A percentile compares a stretch with the other conserved stretches of the same genome.
phyloP scores from a whole-genome alignment of 2,329 filamentous ascomycete genomes.

The Zymoseptoria pseudotritici region DNA sequence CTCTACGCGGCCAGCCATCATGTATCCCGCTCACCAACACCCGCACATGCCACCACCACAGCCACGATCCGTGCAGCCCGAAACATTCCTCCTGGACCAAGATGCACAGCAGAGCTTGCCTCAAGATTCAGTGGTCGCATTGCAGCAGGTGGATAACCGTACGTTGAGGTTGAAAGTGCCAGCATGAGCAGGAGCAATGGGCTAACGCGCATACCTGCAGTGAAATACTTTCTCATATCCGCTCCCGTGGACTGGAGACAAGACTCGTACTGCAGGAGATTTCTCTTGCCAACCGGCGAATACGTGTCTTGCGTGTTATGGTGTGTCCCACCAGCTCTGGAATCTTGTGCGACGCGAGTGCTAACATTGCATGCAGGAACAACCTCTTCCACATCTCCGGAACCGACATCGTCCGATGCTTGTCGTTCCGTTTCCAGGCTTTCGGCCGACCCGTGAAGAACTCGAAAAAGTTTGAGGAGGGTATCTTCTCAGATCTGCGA shows the following conservation, averaged over 20 bases:
- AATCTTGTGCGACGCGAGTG: constrained; percentile 2
- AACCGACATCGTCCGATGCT: constrained; percentile 95
- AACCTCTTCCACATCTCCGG: constrained; percentile 99
- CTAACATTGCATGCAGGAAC: constrained; percentile 53
- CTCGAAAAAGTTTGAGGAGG: constrained; percentile 99
- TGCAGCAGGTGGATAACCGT: constrained; percentile 98
- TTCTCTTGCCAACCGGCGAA: constrained; percentile 92
- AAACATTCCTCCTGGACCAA: constrained; percentile 97
- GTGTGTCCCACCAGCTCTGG: constrained; percentile 36
- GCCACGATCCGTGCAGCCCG: constrained; percentile 62
- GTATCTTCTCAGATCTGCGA: constrained; percentile 96
- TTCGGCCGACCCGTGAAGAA: constrained; percentile 98
- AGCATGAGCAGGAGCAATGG: constrained; percentile 5
- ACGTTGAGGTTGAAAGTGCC: constrained; percentile 34
- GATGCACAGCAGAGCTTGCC: constrained; percentile 95
- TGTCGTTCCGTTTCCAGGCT: constrained; percentile 96
- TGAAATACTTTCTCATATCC: constrained; percentile 99
- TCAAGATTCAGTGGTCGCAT: constrained; percentile 90
- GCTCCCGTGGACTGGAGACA: constrained; percentile 96
- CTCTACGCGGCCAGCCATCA: constrained; percentile 20
- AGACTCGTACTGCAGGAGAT: constrained; percentile 93
- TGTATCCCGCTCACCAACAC: constrained; percentile 50
- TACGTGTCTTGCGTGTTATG: constrained; percentile 98
- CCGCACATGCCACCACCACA: constrained; percentile 70
- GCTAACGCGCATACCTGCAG: constrained; percentile 43